These are phyloP conservation scores for Diaporthe eres DNA, from an alignment of 2,329 filamentous ascomycete genomes.

Conservation along the genomic window DNA sequence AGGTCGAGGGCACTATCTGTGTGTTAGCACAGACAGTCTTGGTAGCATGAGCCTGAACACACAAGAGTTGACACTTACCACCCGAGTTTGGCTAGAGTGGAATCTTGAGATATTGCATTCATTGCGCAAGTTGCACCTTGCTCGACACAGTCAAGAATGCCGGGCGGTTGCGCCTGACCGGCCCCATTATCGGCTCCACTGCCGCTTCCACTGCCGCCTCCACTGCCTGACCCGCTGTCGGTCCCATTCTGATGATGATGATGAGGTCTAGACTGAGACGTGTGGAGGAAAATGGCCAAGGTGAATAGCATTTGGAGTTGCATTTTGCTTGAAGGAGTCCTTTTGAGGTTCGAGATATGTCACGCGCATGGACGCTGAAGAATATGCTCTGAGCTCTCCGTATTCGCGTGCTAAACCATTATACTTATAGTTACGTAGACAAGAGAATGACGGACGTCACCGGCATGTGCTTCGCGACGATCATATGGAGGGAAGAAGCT, in stretches of 20 bases:
- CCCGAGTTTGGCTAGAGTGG: background rate
- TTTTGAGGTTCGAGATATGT: background rate
- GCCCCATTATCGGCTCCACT: background rate
- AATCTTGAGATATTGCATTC: background rate
- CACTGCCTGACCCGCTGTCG: background rate
- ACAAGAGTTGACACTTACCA: background rate
- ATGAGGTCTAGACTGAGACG: background rate
- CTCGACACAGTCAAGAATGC: slow-evolving; percentile 13
- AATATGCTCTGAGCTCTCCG: background rate
- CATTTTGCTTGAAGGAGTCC: background rate
- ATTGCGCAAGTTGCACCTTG: background rate
- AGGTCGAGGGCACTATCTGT: background rate
- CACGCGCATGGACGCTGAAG: background rate
- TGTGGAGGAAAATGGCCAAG: background rate
- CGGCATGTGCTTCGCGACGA: background rate
- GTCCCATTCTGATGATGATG: background rate
- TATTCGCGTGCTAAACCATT: background rate
- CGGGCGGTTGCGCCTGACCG: background rate
- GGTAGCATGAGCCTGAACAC: background rate
- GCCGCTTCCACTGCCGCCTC: background rate
- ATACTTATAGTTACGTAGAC: background rate
- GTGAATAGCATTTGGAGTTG: background rate
- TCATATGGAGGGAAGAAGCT: background rate
- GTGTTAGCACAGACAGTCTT: background rate
- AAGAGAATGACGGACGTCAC: background rate